phyloP scores from a whole-genome alignment of 148 eudicot genomes.

The Chenopodium berlandieri region DNA sequence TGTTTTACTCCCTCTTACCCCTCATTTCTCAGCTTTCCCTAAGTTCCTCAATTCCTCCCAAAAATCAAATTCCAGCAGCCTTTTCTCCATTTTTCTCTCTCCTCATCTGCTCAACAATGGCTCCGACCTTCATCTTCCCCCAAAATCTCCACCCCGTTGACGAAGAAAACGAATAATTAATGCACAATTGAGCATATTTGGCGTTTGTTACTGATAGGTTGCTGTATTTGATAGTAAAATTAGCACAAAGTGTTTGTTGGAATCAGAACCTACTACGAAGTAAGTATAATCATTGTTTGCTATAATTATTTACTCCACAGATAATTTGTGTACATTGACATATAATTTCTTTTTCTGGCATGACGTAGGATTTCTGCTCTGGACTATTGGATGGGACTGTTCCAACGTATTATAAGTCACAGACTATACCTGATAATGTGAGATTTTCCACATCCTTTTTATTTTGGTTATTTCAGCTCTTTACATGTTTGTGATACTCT shows the following conservation, averaged over 20 bases:
- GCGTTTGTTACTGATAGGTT: constrained; percentile 41
- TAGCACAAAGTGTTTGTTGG: constrained; percentile 76
- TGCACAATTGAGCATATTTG: neutral
- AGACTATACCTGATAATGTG: constrained; percentile 76
- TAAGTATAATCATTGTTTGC: constrained; percentile 22
- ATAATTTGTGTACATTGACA: neutral
- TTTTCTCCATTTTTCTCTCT: too few relatives aligned
- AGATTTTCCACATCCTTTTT: constrained; percentile 25
- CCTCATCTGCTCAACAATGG: too few relatives aligned
- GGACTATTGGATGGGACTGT: constrained; percentile 52
- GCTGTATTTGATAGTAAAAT: constrained; percentile 81
- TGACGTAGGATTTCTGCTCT: constrained; percentile 67
- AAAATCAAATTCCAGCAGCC: too few relatives aligned
- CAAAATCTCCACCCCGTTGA: too few relatives aligned
- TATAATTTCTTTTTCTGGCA: constrained; percentile 22
- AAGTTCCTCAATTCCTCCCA: too few relatives aligned
- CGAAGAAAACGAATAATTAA: too few relatives aligned
- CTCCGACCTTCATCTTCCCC: too few relatives aligned
- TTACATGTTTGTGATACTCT: neutral
- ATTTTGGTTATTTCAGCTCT: neutral
- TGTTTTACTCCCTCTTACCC: too few relatives aligned
- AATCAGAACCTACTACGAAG: constrained; percentile 65
- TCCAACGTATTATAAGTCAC: constrained; percentile 66
- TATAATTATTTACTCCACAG: neutral
- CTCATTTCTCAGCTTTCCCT: too few relatives aligned